Conservation (phyloP, 1,284 basidiomycete species). For the Salmacisia buchloeana region DNA sequence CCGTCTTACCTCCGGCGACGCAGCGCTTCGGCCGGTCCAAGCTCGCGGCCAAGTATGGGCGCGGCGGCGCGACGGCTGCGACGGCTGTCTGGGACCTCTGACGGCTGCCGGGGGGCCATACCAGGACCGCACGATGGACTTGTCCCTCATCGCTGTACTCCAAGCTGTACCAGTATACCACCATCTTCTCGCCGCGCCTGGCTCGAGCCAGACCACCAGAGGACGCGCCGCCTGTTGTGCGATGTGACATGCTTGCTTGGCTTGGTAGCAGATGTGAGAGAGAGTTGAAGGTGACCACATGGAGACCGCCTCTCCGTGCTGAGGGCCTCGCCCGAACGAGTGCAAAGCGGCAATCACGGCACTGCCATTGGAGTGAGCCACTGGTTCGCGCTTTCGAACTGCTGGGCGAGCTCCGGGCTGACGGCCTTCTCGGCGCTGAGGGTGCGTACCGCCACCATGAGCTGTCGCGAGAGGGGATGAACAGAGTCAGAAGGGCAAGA, state of each 20-base stretch:
- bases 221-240: too few species aligned
- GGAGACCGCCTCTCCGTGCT: not conserved
- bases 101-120: too few species aligned
- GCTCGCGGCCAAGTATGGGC: slow-evolving; percentile 1
- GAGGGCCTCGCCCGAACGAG: not conserved
- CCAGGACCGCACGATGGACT: too few species aligned
- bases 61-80: too few species aligned
- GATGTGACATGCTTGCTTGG: too few species aligned
- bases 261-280: too few species aligned
- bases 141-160: too few species aligned
- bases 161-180: too few species aligned
- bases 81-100: too few species aligned
- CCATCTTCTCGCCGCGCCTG: too few species aligned
- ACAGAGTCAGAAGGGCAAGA: not conserved
- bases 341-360: not conserved
- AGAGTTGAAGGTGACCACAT: too few species aligned
- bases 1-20: not conserved
- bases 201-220: too few species aligned
- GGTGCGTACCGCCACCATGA: slow-evolving; percentile 79
- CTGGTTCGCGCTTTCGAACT: slow-evolving; percentile 87
- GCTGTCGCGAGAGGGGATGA: slow-evolving; percentile 54
- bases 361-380: slow-evolving; percentile 66
- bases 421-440: slow-evolving; percentile 64
- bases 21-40: not conserved
- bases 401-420: slow-evolving; percentile 73